Evolutionary conservation across 2,329 filamentous ascomycete species (phyloP).

Genomic region (Phialophora tarda): DNA sequence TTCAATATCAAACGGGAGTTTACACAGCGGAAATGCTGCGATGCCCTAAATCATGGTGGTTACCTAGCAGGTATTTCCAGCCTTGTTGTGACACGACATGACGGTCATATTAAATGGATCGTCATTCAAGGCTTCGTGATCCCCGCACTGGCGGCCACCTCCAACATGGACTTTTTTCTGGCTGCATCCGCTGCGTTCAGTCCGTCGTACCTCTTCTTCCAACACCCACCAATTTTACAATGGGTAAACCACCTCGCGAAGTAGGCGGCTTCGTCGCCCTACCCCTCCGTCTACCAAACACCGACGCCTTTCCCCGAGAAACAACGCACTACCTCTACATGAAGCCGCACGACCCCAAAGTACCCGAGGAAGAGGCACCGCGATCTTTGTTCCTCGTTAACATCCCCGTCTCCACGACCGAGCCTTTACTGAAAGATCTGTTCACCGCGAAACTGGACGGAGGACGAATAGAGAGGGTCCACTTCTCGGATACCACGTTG

Average conservation of each 20-base stretch:
- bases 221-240: slow-evolving; percentile 29
- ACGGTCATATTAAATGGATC: neutral
- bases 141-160: neutral
- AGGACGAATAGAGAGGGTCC: slow-evolving; percentile 76
- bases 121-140: neutral
- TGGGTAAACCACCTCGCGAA: slow-evolving; percentile 47
- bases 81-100: neutral
- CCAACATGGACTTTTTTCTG: neutral
- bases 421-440: slow-evolving; percentile 74
- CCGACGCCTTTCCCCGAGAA: slow-evolving; percentile 65
- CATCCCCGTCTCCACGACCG: slow-evolving; percentile 81
- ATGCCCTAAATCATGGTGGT: neutral
- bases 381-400: slow-evolving; percentile 92
- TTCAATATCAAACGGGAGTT: neutral
- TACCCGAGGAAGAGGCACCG: slow-evolving; percentile 72
- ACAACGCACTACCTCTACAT: slow-evolving; percentile 85
- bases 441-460: slow-evolving; percentile 77
- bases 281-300: slow-evolving; percentile 68
- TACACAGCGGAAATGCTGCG: neutral
- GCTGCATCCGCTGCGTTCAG: neutral
- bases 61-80: neutral
- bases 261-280: slow-evolving; percentile 71
- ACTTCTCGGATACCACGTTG: slow-evolving; percentile 61
- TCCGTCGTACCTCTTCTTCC: neutral
- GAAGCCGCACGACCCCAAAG: slow-evolving; percentile 79